These are phyloP conservation scores for Stachybotrys echinatus DNA, from an alignment of 2,329 filamentous ascomycete genomes.

Conservation along the genomic window DNA sequence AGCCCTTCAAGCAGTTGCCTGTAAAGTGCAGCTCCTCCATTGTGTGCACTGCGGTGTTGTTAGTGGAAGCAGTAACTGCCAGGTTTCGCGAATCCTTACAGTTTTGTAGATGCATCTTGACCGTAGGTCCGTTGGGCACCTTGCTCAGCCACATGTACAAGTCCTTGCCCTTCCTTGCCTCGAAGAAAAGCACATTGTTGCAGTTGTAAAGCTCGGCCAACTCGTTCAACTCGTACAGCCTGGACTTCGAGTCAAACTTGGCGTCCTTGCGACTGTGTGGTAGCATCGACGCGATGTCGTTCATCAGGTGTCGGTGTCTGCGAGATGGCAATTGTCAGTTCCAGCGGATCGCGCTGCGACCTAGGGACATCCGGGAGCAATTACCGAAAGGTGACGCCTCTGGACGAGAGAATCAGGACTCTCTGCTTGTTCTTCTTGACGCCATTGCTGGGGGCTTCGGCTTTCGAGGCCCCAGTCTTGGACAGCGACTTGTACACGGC, in stretches of 20 bases:
- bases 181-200: slow-evolving; percentile 93
- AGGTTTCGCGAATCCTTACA: slow-evolving; percentile 33
- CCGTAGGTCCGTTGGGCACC: slow-evolving; percentile 64
- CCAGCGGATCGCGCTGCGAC: slow-evolving; percentile 4
- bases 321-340: slow-evolving; percentile 1
- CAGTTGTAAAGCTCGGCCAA: slow-evolving; percentile 76
- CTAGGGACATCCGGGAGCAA: background rate
- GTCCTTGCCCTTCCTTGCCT: slow-evolving; percentile 90
- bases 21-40: slow-evolving; percentile 97
- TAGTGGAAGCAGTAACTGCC: slow-evolving; percentile 9
- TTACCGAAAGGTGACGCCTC: slow-evolving; percentile 85
- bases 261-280: slow-evolving; percentile 92
- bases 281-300: slow-evolving; percentile 82
- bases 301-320: slow-evolving; percentile 88
- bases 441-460: slow-evolving; percentile 43
- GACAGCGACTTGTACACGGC: slow-evolving; percentile 71
- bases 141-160: slow-evolving; percentile 92
- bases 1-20: slow-evolving; percentile 94
- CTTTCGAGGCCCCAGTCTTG: slow-evolving; percentile 47
- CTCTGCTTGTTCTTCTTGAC: slow-evolving; percentile 63
- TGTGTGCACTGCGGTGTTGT: slow-evolving; percentile 63
- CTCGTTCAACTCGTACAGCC: slow-evolving; percentile 77
- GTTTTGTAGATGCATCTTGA: slow-evolving; percentile 73
- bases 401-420: slow-evolving; percentile 84
- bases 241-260: slow-evolving; percentile 94